Percentiles rank a stretch among this genome's conserved stretches.
Conservation (phyloP, 208 protist genomes). For the Wallacemonas sp. region DNA sequence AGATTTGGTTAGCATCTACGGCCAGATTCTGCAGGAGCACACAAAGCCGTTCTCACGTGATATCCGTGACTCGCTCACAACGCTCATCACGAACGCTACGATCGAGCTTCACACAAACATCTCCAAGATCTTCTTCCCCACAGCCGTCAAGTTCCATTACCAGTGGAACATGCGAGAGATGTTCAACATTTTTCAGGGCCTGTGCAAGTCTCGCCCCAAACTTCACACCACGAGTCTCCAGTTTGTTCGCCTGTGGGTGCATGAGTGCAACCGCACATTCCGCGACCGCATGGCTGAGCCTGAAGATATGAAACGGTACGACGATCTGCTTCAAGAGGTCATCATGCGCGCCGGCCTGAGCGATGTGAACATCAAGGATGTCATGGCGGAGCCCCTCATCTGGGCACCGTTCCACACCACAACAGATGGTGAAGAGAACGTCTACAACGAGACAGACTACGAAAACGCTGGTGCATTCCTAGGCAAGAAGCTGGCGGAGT, state of each 20-base stretch:
- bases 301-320: conserved; percentile 90
- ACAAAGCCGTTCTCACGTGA: conserved; percentile 84
- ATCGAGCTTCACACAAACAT: conserved; percentile 93
- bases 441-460: conserved; percentile 89
- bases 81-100: conserved; percentile 88
- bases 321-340: conserved; percentile 87
- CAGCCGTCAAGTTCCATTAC: conserved; percentile 99
- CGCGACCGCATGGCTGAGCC: conserved; percentile 94
- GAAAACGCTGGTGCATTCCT: conserved; percentile 82
- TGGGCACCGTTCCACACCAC: conserved; percentile 95
- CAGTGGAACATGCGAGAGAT: conserved; percentile 99
- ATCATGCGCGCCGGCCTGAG: conserved; percentile 79
- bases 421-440: conserved; percentile 84
- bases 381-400: conserved; percentile 89
- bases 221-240: conserved; percentile 78
- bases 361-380: conserved; percentile 84
- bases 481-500: conserved; percentile 92
- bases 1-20: conserved; percentile 94
- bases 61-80: conserved; percentile 86
- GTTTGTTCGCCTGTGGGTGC: conserved; percentile 94
- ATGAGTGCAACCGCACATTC: conserved; percentile 97
- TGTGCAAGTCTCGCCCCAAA: conserved; percentile 90
- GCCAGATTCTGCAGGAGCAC: conserved; percentile 94
- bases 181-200: conserved; percentile 96
- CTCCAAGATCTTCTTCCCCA: conserved; percentile 96